phyloP scores from a whole-genome alignment of 2,329 filamentous ascomycete species.

The Cladosporium sp. region DNA sequence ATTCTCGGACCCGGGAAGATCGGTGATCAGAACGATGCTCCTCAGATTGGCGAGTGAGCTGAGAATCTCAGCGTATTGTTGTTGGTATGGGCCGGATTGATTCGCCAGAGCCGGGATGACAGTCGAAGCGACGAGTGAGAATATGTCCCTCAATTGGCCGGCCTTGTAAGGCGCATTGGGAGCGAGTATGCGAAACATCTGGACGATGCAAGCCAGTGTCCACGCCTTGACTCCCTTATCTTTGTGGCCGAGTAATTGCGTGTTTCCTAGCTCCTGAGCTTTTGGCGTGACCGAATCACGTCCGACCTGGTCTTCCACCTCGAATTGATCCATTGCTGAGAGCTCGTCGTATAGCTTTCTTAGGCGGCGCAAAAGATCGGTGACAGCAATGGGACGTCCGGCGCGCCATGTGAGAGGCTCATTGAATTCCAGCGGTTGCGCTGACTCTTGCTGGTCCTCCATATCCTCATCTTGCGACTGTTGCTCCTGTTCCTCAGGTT shows the following conservation, averaged over 20 bases:
- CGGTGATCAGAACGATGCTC: constrained; percentile 86
- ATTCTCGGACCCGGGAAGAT: constrained; percentile 76
- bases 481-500: constrained; percentile 18
- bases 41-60: constrained; percentile 88
- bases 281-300: constrained; percentile 79
- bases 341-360: constrained; percentile 80
- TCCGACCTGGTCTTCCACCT: constrained; percentile 63
- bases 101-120: constrained; percentile 83
- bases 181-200: constrained; percentile 87
- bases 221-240: constrained; percentile 91
- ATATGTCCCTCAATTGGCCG: constrained; percentile 93
- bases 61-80: constrained; percentile 87
- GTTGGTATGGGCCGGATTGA: constrained; percentile 84
- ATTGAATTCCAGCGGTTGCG: constrained; percentile 64
- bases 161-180: constrained; percentile 92
- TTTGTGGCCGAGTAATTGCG: constrained; percentile 82
- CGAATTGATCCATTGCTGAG: constrained; percentile 69
- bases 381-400: constrained; percentile 81
- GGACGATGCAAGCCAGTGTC: constrained; percentile 82
- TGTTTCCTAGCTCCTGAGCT: constrained; percentile 77
- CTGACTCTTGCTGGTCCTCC: constrained; percentile 14
- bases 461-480: constrained; percentile 20
- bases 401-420: constrained; percentile 87
- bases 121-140: constrained; percentile 78
- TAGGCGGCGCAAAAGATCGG: constrained; percentile 75